Percentiles rank a stretch among this genome's conserved stretches.
Conservation (phyloP, 1,139 yeast species). For the Geotrichum europaeum region DNA sequence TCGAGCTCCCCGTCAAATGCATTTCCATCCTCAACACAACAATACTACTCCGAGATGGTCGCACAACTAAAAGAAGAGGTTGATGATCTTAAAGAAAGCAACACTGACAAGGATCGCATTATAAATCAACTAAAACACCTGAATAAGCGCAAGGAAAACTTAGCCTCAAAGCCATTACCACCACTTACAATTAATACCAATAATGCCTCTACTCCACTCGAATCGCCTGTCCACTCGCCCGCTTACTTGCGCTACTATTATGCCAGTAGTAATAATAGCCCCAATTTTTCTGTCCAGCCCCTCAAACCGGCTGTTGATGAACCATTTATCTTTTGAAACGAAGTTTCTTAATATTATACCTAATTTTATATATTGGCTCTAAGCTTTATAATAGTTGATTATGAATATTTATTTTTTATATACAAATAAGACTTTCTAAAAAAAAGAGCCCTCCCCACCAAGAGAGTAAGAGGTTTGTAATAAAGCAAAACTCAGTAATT, state of each 20-base stretch:
- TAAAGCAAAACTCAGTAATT: too few species aligned
- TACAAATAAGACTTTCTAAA: too few species aligned
- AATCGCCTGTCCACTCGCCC: neutral
- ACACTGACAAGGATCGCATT: constrained; percentile 69
- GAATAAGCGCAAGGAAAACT: constrained; percentile 28
- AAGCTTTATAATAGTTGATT: too few species aligned
- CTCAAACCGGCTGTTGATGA: neutral
- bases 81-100: constrained; percentile 52
- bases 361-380: too few species aligned
- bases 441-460: too few species aligned
- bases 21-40: neutral
- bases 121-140: constrained; percentile 53
- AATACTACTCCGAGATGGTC: constrained; percentile 31
- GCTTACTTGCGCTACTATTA: neutral
- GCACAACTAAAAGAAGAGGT: constrained; percentile 69
- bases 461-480: too few species aligned
- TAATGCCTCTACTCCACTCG: neutral
- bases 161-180: constrained; percentile 11
- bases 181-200: neutral
- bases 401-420: too few species aligned
- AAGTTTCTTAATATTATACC: too few species aligned
- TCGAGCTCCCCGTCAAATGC: neutral
- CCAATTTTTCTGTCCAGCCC: neutral
- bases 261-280: neutral
- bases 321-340: neutral